Evolutionary conservation across 2,329 filamentous ascomycete genomes (phyloP).

Genomic region (Talaromyces sp.): DNA sequence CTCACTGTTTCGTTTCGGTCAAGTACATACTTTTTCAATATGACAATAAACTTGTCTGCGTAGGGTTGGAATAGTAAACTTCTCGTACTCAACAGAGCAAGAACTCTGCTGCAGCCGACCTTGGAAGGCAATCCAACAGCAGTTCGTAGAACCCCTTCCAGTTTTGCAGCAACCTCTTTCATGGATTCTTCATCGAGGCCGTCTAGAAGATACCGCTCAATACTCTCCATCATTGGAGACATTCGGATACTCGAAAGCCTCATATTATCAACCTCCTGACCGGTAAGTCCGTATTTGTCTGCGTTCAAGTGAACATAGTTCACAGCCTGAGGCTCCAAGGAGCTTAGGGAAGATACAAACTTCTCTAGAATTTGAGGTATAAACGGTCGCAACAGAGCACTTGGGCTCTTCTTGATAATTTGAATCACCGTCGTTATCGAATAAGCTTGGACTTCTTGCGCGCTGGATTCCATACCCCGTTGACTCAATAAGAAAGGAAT

Average conservation of each 20-base stretch:
- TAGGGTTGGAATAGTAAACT: conserved; percentile 69
- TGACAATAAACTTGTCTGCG: conserved; percentile 67
- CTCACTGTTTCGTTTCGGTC: conserved; percentile 94
- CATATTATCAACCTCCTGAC: conserved; percentile 85
- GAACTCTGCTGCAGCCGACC: conserved; percentile 78
- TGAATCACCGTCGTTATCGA: conserved; percentile 78
- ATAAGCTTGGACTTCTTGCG: conserved; percentile 80
- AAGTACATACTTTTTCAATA: conserved; percentile 74
- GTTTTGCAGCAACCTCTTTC: conserved; percentile 62
- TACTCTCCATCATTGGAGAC: conserved; percentile 87
- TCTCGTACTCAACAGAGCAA: conserved; percentile 78
- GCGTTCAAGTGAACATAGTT: conserved; percentile 92
- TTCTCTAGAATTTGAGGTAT: conserved; percentile 76
- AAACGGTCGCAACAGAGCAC: conserved; percentile 71
- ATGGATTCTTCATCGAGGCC: conserved; percentile 76
- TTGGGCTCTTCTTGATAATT: conserved; percentile 79
- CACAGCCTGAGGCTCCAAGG: conserved; percentile 79
- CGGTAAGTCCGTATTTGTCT: conserved; percentile 74
- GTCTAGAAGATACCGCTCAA: conserved; percentile 76
- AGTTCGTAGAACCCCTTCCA: conserved; percentile 76
- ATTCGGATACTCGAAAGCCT: conserved; percentile 74
- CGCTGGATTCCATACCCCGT: conserved; percentile 82
- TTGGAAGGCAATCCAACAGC: conserved; percentile 91
- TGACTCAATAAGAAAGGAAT: conserved; percentile 86
- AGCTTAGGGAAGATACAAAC: conserved; percentile 75